phyloP scores from a whole-genome alignment of 1,284 basidiomycete genomes.

The Phlebopus sp. region DNA sequence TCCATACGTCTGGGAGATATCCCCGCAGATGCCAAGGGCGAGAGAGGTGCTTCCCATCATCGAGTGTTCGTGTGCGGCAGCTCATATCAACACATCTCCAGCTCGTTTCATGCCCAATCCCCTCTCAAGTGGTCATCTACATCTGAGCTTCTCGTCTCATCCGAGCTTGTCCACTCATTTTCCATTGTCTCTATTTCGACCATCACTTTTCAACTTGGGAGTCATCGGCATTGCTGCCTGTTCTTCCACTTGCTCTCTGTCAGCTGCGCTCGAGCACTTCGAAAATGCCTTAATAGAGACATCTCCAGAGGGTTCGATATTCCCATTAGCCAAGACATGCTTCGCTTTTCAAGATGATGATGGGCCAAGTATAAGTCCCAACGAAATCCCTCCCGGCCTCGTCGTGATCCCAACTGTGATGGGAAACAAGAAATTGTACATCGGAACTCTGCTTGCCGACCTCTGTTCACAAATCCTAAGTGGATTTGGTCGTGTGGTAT shows the following conservation, averaged over 20 bases:
- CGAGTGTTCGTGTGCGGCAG: neutral
- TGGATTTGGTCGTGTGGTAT: constrained; percentile 77
- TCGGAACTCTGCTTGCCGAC: constrained; percentile 83
- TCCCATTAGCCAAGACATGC: constrained; percentile 72
- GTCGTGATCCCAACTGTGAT: constrained; percentile 76
- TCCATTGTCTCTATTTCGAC: constrained; percentile 63
- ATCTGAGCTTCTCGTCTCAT: constrained; percentile 70
- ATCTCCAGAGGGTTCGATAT: constrained; percentile 64
- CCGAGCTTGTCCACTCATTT: constrained; percentile 59
- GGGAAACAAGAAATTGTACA: constrained; percentile 78
- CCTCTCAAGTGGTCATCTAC: constrained; percentile 68
- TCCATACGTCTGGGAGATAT: constrained; percentile 75
- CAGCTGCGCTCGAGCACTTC: constrained; percentile 62
- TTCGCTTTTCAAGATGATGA: constrained; percentile 79
- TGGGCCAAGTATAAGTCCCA: constrained; percentile 51
- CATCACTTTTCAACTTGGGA: constrained; percentile 76
- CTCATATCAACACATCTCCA: constrained; percentile 28
- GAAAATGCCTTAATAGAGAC: constrained; percentile 58
- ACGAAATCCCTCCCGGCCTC: constrained; percentile 58
- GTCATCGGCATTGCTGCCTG: constrained; percentile 76
- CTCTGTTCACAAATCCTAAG: constrained; percentile 81
- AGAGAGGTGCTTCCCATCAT: constrained; percentile 54
- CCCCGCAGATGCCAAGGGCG: constrained; percentile 72
- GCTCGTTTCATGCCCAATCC: constrained; percentile 82
- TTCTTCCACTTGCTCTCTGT: constrained; percentile 54